Conservation (phyloP, 805 yeast genomes). For the Candida verbasci region DNA sequence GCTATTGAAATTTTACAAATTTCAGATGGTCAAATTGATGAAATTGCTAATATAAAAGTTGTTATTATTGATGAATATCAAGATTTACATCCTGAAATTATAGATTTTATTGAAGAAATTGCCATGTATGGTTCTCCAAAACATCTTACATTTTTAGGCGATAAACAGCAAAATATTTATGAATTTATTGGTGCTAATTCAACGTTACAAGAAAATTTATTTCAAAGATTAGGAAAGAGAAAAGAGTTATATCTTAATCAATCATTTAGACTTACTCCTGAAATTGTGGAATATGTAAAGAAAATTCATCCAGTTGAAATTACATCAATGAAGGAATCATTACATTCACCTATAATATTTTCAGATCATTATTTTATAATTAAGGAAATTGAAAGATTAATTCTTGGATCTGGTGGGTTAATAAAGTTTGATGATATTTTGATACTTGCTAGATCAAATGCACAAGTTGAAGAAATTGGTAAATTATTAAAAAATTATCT, state of each 20-base stretch:
- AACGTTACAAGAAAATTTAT: too few relatives aligned
- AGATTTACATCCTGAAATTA: constrained; percentile 54
- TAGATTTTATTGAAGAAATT: constrained; percentile 37
- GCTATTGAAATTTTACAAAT: constrained; percentile 25
- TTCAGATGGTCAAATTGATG: constrained; percentile 15
- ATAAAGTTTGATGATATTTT: constrained; percentile 48
- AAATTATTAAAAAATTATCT: constrained; percentile 34
- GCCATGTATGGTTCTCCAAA: constrained; percentile 30
- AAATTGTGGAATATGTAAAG: constrained; percentile 44
- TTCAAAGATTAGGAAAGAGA: constrained; percentile 8
- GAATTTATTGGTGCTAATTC: constrained; percentile 65
- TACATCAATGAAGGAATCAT: constrained; percentile 14
- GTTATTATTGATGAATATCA: constrained; percentile 72
- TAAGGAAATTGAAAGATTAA: constrained; percentile 40
- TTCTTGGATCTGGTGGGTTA: constrained; percentile 36
- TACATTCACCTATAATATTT: constrained; percentile 19
- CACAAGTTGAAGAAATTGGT: constrained; percentile 38
- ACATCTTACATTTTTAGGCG: constrained; percentile 68
- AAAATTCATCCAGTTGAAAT: constrained; percentile 12
- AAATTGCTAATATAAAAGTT: constrained; percentile 22
- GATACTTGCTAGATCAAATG: constrained; percentile 49
- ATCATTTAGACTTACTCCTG: constrained; percentile 61
- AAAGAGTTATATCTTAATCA: constrained; percentile 39
- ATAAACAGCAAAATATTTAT: constrained; percentile 66
- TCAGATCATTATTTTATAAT: constrained; percentile 44